These are phyloP conservation scores for Xylariaceae sp. DNA, from an alignment of 2,329 filamentous ascomycete species.

Conservation along the genomic window DNA sequence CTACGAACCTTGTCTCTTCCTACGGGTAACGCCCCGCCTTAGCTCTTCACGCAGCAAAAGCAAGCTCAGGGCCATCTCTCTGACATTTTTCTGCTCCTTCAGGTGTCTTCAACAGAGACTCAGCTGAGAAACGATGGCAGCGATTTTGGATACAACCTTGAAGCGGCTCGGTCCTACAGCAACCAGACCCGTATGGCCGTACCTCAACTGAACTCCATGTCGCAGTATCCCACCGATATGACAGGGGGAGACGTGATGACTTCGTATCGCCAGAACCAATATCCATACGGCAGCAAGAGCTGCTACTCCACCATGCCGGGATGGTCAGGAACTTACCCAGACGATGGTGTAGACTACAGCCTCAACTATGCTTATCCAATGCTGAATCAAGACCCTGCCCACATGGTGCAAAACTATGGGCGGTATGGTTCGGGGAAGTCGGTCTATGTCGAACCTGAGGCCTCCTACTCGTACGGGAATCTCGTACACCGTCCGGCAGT, in stretches of 20 bases:
- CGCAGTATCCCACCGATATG: constrained; percentile 41
- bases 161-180: constrained; percentile 39
- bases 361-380: constrained; percentile 41
- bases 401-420: constrained; percentile 38
- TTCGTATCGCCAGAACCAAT: constrained; percentile 40
- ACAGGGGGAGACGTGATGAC: constrained; percentile 37
- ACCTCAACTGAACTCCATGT: constrained; percentile 35
- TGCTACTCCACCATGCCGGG: constrained; percentile 41
- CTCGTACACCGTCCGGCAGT: constrained; percentile 42
- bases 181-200: constrained; percentile 35
- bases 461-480: constrained; percentile 38
- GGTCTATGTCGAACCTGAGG: constrained; percentile 42
- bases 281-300: constrained; percentile 37
- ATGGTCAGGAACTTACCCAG: constrained; percentile 41
- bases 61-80: constrained; percentile 12
- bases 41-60: constrained; percentile 1
- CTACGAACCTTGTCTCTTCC: constrained; percentile 72
- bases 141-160: constrained; percentile 42
- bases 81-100: constrained; percentile 14
- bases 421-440: constrained; percentile 35
- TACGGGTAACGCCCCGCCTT: constrained; percentile 62
- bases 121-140: constrained; percentile 36
- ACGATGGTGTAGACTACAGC: constrained; percentile 43
- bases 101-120: constrained; percentile 45
- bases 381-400: constrained; percentile 38